Evolutionary conservation across 202 grass and related monocot genomes (phyloP).

Genomic region (Panicum hallii): DNA sequence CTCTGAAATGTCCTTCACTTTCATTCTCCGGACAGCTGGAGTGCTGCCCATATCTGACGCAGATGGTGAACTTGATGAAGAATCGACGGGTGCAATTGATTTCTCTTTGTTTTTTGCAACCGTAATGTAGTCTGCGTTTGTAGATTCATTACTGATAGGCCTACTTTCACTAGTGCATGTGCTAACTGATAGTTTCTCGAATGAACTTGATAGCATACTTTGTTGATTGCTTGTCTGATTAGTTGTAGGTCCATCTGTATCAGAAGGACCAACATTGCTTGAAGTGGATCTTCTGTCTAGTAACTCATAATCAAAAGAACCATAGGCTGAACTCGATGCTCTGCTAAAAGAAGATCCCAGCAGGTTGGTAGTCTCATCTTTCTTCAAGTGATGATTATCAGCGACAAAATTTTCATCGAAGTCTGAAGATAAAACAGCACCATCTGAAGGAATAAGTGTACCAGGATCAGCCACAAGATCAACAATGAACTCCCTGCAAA

Average conservation of each 20-base stretch:
- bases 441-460: slow-evolving; percentile 90
- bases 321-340: slow-evolving; percentile 58
- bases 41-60: slow-evolving; percentile 56
- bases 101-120: slow-evolving; percentile 62
- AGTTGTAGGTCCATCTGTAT: slow-evolving; percentile 53
- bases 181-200: slow-evolving; percentile 51
- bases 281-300: slow-evolving; percentile 54
- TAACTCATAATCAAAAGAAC: slow-evolving; percentile 57
- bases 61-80: slow-evolving; percentile 64
- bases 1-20: slow-evolving; percentile 97
- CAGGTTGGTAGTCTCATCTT: slow-evolving; percentile 46
- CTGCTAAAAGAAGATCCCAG: slow-evolving; percentile 53
- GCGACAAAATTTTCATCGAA: slow-evolving; percentile 55
- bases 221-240: slow-evolving; percentile 58
- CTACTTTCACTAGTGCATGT: slow-evolving; percentile 43
- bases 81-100: slow-evolving; percentile 38
- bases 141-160: slow-evolving; percentile 40
- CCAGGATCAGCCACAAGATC: slow-evolving; percentile 91
- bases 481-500: slow-evolving; percentile 96
- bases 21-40: slow-evolving; percentile 78
- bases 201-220: slow-evolving; percentile 56
- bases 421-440: slow-evolving; percentile 58
- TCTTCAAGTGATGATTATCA: slow-evolving; percentile 54
- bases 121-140: slow-evolving; percentile 31
- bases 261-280: slow-evolving; percentile 52